phyloP scores from a whole-genome alignment of 139 green algal species.

The Trebouxia sp. region DNA sequence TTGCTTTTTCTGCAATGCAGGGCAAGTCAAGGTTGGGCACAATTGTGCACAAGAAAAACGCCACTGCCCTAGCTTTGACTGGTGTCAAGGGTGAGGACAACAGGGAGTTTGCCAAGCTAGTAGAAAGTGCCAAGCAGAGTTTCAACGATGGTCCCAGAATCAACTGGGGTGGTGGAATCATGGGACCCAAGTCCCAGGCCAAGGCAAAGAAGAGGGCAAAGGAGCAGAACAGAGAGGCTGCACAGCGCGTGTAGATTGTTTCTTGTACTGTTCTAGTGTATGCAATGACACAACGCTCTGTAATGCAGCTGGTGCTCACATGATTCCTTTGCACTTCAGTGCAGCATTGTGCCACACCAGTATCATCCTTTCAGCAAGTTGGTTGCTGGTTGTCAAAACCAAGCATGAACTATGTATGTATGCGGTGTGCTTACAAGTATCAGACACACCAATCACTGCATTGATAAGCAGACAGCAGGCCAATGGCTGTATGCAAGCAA shows the following conservation, averaged over 20 bases:
- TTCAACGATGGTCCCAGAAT: constrained; percentile 90
- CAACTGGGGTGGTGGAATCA: constrained; percentile 95
- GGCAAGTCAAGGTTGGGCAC: constrained; percentile 88
- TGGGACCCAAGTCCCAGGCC: constrained; percentile 96
- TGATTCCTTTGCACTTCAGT: too few species aligned
- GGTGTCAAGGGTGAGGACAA: constrained; percentile 97
- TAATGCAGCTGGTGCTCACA: too few species aligned
- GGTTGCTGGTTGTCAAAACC: background rate
- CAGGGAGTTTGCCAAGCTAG: constrained; percentile 96
- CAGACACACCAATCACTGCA: too few species aligned
- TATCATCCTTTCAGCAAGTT: too few species aligned
- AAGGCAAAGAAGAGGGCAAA: constrained; percentile 85
- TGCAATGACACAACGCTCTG: too few species aligned
- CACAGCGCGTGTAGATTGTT: constrained; percentile 54
- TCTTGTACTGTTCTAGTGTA: background rate
- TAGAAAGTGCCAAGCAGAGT: constrained; percentile 88
- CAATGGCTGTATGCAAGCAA: too few species aligned
- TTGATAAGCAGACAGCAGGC: too few species aligned
- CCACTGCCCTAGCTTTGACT: constrained; percentile 91
- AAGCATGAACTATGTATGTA: background rate
- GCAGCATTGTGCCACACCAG: too few species aligned
- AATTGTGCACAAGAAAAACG: constrained; percentile 99
- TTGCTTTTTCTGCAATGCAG: constrained; percentile 41
- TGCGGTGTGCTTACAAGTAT: background rate
- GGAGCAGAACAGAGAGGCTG: constrained; percentile 83